Conservation (phyloP, 2,329 filamentous ascomycete species). For the Fonsecaea pugnacius region DNA sequence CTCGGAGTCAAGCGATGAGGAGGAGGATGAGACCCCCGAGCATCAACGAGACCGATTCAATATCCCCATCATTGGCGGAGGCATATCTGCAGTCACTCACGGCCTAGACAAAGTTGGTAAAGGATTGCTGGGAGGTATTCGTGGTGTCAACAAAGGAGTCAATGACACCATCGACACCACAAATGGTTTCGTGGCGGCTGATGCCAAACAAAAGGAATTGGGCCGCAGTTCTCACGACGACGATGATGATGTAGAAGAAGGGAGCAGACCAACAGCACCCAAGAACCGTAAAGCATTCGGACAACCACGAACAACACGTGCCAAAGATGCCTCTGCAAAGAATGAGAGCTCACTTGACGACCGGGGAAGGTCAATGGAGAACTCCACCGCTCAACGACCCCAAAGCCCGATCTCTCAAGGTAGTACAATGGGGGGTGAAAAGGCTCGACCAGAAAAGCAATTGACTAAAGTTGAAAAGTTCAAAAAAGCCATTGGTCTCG, state of each 20-base stretch:
- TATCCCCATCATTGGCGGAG: slow-evolving; percentile 56
- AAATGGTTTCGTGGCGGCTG: slow-evolving; percentile 41
- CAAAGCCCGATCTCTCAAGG: slow-evolving; percentile 31
- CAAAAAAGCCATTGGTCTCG: slow-evolving; percentile 32
- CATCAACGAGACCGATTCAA: slow-evolving; percentile 38
- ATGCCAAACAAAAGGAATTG: slow-evolving; percentile 10
- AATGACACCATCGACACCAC: slow-evolving; percentile 44
- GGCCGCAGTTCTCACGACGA: slow-evolving; percentile 22
- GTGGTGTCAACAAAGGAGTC: slow-evolving; percentile 45
- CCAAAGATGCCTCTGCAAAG: slow-evolving; percentile 25
- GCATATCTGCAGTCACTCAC: slow-evolving; percentile 57
- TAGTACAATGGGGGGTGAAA: slow-evolving; percentile 33
- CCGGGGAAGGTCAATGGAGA: slow-evolving; percentile 19
- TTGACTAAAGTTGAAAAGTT: slow-evolving; percentile 31
- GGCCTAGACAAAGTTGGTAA: slow-evolving; percentile 53
- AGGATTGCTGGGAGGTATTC: slow-evolving; percentile 50
- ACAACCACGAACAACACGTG: slow-evolving; percentile 17
- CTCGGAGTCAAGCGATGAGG: slow-evolving; percentile 39
- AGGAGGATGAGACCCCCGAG: slow-evolving; percentile 38
- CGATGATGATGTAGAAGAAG: neutral
- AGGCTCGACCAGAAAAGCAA: slow-evolving; percentile 23
- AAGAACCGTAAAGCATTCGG: slow-evolving; percentile 14
- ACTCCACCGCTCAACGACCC: neutral
- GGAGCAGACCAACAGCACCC: neutral
- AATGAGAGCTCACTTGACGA: neutral